phyloP scores from a whole-genome alignment of 805 yeast species.

The Candida hispaniensis region DNA sequence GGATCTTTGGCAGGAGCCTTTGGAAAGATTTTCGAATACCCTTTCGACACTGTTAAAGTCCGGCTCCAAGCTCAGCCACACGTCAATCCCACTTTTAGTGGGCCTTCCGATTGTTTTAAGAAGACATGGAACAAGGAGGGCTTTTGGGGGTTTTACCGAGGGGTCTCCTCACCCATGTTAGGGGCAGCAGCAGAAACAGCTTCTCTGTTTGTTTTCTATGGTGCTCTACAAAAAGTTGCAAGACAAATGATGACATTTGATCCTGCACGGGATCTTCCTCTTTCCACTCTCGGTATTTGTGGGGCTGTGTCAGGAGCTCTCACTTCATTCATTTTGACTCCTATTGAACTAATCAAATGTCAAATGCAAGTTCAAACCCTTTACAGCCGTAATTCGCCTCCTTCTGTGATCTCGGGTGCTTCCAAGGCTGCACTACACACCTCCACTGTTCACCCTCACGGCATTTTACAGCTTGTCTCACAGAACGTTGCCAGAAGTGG shows the following conservation, averaged over 20 bases:
- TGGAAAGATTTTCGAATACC: slow-evolving; percentile 81
- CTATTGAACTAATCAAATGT: slow-evolving; percentile 86
- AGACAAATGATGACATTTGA: slow-evolving; percentile 6
- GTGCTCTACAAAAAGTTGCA: slow-evolving; percentile 17
- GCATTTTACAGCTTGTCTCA: slow-evolving; percentile 31
- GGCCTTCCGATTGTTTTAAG: slow-evolving; percentile 56
- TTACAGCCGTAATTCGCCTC: slow-evolving; percentile 13
- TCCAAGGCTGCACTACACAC: slow-evolving; percentile 17
- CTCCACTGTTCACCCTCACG: slow-evolving; percentile 15
- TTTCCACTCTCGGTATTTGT: slow-evolving; percentile 42
- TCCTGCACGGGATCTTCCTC: slow-evolving; percentile 25
- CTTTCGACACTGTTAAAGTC: slow-evolving; percentile 88
- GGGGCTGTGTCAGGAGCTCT: slow-evolving; percentile 79
- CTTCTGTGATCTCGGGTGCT: slow-evolving; percentile 18
- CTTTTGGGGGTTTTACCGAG: slow-evolving; percentile 61
- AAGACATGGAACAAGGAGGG: slow-evolving; percentile 64
- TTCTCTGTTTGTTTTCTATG: slow-evolving; percentile 47
- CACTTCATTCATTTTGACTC: slow-evolving; percentile 77
- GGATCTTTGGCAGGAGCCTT: slow-evolving; percentile 57
- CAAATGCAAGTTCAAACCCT: slow-evolving; percentile 61
- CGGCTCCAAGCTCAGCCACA: slow-evolving; percentile 70
- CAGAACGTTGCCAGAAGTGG: slow-evolving; percentile 45
- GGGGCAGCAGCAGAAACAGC: slow-evolving; percentile 92
- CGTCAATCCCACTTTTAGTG: slow-evolving; percentile 38
- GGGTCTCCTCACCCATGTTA: slow-evolving; percentile 68